Conservation (phyloP, 2,329 filamentous ascomycete species). For the Onygenales sp. region DNA sequence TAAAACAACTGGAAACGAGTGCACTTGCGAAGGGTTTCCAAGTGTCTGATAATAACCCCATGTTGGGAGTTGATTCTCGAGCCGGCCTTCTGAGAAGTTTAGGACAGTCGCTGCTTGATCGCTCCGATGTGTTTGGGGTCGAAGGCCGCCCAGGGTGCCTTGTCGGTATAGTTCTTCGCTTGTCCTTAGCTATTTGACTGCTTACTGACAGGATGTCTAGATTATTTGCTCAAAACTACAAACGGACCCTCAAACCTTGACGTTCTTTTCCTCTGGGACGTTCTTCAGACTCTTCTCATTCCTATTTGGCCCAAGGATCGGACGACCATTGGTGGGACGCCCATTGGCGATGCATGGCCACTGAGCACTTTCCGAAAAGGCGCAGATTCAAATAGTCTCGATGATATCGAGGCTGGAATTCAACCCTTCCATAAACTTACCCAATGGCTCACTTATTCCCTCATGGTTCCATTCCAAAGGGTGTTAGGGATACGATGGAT, state of each 20-base stretch:
- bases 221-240: slow-evolving; percentile 29
- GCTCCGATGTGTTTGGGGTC: slow-evolving; percentile 33
- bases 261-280: slow-evolving; percentile 33
- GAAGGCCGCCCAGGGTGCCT: slow-evolving; percentile 39
- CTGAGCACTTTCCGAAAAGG: slow-evolving; percentile 17
- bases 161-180: slow-evolving; percentile 28
- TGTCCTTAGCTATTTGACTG: neutral
- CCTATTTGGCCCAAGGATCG: slow-evolving; percentile 42
- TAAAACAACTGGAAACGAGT: slow-evolving; percentile 25
- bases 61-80: slow-evolving; percentile 38
- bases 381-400: slow-evolving; percentile 11
- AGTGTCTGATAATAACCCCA: slow-evolving; percentile 34
- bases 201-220: slow-evolving; percentile 17
- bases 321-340: slow-evolving; percentile 29
- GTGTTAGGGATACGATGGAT: slow-evolving; percentile 44
- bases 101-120: slow-evolving; percentile 31
- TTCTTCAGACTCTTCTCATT: slow-evolving; percentile 37
- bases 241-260: slow-evolving; percentile 24
- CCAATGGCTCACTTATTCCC: slow-evolving; percentile 64
- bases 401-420: slow-evolving; percentile 15
- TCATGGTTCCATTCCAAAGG: slow-evolving; percentile 55
- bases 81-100: slow-evolving; percentile 34
- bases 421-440: slow-evolving; percentile 55
- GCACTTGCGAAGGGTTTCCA: slow-evolving; percentile 35
- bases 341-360: slow-evolving; percentile 45